Evolutionary conservation across 768 basidiomycete genomes (phyloP).

Genomic region (Asterophora lycoperdoides): DNA sequence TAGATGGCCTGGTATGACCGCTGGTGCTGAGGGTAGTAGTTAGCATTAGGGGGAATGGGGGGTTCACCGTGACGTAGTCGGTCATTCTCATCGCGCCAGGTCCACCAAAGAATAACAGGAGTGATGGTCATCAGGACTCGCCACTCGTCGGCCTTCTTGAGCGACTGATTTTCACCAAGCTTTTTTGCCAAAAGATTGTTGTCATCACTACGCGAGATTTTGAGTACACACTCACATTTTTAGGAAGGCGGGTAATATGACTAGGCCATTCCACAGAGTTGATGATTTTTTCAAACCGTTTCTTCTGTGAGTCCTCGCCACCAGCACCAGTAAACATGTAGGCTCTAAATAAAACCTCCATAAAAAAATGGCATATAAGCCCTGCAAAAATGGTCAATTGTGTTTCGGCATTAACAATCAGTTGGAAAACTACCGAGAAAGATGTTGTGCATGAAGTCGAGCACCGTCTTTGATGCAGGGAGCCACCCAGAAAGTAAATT

Average conservation of each 20-base stretch:
- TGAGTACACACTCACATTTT: slow-evolving; percentile 22
- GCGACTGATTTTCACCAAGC: slow-evolving; percentile 28
- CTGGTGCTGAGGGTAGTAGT: background rate
- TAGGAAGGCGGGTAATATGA: slow-evolving; percentile 27
- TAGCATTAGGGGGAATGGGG: slow-evolving; percentile 16
- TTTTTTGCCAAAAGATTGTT: slow-evolving; percentile 8
- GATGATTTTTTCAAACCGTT: slow-evolving; percentile 21
- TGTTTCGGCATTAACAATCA: too few species aligned
- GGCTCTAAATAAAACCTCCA: slow-evolving; percentile 16
- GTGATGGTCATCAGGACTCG: slow-evolving; percentile 19
- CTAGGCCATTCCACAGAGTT: slow-evolving; percentile 27
- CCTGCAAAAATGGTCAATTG: too few species aligned
- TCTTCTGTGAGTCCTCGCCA: slow-evolving; percentile 17
- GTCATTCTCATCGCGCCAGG: slow-evolving; percentile 21
- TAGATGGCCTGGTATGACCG: too few species aligned
- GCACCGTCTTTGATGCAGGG: slow-evolving; percentile 20
- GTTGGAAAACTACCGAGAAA: slow-evolving; percentile 20
- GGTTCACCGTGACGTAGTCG: slow-evolving; percentile 16
- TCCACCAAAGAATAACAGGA: slow-evolving; percentile 24
- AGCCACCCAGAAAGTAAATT: slow-evolving; percentile 26
- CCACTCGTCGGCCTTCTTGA: slow-evolving; percentile 34
- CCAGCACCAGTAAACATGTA: slow-evolving; percentile 25
- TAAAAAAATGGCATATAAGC: slow-evolving; percentile 19
- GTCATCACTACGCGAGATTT: too few species aligned
- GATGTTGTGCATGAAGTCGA: too few species aligned